phyloP scores from a whole-genome alignment of 371 early-diverging fungal species.

The Syncephalis plumigaleata region DNA sequence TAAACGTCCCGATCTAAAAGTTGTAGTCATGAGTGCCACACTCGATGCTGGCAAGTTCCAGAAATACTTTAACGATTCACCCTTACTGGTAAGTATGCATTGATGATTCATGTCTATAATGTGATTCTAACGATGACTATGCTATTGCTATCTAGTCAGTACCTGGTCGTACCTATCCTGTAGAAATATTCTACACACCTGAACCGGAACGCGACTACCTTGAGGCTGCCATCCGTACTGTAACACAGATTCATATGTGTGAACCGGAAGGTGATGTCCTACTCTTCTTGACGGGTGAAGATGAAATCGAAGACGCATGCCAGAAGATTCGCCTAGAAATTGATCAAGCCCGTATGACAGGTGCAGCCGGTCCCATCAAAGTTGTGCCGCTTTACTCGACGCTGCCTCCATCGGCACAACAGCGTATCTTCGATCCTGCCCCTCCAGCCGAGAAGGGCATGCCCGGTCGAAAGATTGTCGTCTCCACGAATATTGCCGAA shows the following conservation, averaged over 20 bases:
- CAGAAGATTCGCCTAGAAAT: constrained; percentile 39
- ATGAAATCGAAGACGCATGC: constrained; percentile 69
- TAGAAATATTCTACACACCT: constrained; percentile 64
- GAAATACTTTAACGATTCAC: constrained; percentile 57
- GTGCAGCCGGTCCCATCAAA: constrained; percentile 20
- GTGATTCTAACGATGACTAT: constrained; percentile 3
- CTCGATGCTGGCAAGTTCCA: constrained; percentile 87
- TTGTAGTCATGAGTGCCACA: constrained; percentile 96
- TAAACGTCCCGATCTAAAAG: constrained; percentile 61
- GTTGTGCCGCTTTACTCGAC: constrained; percentile 83
- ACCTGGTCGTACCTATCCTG: constrained; percentile 82
- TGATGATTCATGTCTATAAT: constrained; percentile 1
- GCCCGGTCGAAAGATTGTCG: constrained; percentile 84
- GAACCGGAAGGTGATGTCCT: constrained; percentile 79
- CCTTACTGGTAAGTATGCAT: constrained; percentile 14
- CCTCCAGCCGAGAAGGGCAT: constrained; percentile 65
- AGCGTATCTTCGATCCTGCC: constrained; percentile 76
- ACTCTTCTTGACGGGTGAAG: constrained; percentile 86
- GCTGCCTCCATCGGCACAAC: constrained; percentile 84
- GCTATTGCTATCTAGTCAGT: constrained; percentile 36
- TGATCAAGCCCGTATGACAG: constrained; percentile 30
- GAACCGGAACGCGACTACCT: constrained; percentile 81
- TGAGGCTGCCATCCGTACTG: constrained; percentile 75
- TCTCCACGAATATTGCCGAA: constrained; percentile 97
- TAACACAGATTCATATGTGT: constrained; percentile 78